phyloP scores from a whole-genome alignment of 1,284 basidiomycete species.

The Trichosporon faecale region DNA sequence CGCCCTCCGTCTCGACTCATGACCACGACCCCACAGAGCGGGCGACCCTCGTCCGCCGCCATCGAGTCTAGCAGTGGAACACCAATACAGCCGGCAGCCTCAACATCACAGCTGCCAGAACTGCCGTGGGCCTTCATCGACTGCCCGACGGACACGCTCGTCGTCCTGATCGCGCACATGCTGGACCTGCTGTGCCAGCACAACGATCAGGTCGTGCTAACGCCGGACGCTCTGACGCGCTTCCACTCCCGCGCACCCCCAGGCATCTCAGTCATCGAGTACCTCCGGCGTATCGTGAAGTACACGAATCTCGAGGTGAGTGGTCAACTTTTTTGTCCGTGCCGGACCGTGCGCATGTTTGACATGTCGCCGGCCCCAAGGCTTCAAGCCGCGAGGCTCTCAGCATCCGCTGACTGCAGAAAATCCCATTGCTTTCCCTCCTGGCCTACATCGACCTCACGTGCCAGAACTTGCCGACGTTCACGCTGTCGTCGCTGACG shows the following conservation, averaged over 20 bases:
- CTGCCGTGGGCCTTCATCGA: slow-evolving; percentile 57
- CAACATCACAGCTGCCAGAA: slow-evolving; percentile 18
- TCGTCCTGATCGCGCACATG: slow-evolving; percentile 89
- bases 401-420: slow-evolving; percentile 56
- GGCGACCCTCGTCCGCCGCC: not conserved
- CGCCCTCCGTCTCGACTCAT: slow-evolving; percentile 3
- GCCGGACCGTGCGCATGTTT: not conserved
- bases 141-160: slow-evolving; percentile 72
- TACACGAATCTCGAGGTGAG: slow-evolving; percentile 88
- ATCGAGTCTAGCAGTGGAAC: not conserved
- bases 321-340: slow-evolving; percentile 14
- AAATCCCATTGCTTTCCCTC: slow-evolving; percentile 80
- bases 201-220: slow-evolving; percentile 75
- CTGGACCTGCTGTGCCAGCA: slow-evolving; percentile 83
- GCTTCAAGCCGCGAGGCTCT: too few relatives aligned
- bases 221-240: slow-evolving; percentile 63
- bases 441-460: slow-evolving; percentile 94
- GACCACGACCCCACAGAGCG: slow-evolving; percentile 7
- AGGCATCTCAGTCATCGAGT: slow-evolving; percentile 78
- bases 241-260: slow-evolving; percentile 90
- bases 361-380: not conserved
- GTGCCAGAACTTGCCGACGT: slow-evolving; percentile 74
- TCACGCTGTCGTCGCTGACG: slow-evolving; percentile 88
- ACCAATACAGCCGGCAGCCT: not conserved
- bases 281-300: slow-evolving; percentile 81